Conservation (phyloP, 73 alveolate genomes). For the Blepharisma stoltei region DNA sequence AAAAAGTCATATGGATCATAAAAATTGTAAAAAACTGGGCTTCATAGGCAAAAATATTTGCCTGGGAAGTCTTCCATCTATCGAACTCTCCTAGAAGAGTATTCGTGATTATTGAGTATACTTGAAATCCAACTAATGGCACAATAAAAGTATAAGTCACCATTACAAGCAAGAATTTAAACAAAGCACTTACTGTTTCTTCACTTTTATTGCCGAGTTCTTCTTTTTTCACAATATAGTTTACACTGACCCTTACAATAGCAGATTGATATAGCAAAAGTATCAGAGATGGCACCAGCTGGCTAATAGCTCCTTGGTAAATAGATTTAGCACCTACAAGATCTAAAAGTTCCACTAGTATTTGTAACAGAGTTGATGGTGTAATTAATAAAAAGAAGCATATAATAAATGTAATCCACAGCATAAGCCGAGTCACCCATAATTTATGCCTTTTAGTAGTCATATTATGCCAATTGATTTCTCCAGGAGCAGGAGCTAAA, state of each 20-base stretch:
- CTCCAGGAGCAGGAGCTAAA: conserved; percentile 23
- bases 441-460: background rate
- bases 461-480: conserved; percentile 19
- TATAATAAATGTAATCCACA: background rate
- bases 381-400: background rate
- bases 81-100: conserved; percentile 18
- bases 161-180: conserved; percentile 12
- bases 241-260: background rate
- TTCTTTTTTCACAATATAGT: background rate
- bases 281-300: background rate
- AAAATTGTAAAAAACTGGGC: conserved; percentile 8
- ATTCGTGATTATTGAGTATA: conserved; percentile 9
- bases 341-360: background rate
- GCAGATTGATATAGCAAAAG: conserved; percentile 14
- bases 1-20: conserved; percentile 9
- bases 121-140: conserved; percentile 23
- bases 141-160: conserved; percentile 11
- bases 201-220: conserved; percentile 5
- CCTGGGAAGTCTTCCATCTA: background rate
- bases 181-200: conserved; percentile 12
- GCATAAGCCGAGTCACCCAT: conserved; percentile 2
- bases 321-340: background rate
- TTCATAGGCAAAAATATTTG: background rate
- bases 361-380: background rate
- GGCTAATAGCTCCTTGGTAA: conserved; percentile 1